Base-by-base conservation (phyloP, 2,329 filamentous ascomycete genomes). In the Hymenoscyphus occultus region DNA sequence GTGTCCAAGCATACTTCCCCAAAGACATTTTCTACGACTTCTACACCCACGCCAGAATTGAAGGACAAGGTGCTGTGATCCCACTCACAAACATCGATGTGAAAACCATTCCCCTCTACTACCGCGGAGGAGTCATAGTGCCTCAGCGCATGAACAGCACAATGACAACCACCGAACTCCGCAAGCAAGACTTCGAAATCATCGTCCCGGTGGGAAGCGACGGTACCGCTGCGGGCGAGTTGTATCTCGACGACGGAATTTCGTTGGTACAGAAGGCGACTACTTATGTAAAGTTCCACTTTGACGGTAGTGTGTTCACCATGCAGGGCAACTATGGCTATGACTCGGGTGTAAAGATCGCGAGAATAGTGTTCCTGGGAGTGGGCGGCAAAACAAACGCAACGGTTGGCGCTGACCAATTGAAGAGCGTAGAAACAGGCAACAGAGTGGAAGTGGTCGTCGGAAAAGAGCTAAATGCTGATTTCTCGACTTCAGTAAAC, bases 191-290 rank as follows among this genome's bases (percentile, higher is more conserved):
- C 69, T 94, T 94, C 78, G 83, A 88, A 74, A 78, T 96, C 60
- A 72, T 94, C 42, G 82, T 96, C 56, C 88, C 91, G 0, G 82
- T 90, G 0, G 86, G 83, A 5, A 72, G 74, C 0, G 79, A 89
- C 61, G 90, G 88, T 2, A 84, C 78, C 6, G 92, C 92, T 0
- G 76, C 74, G 1, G 92, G 92, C 0, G 80, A 81, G 61, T 79
- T 95, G 64, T 95, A 93, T 74, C 78, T 95, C 5, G 92, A 95
- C 70, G 91, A 96, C 67, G 92, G 92, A 9, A 86, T 87, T 65
- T 87, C 83, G 32, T 71, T 93, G 60, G 78, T 84, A 65, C 90
- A 90, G 76, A 67, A 77, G 2, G 75, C 71, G 0, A 84, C 81
- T n/a, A 85, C 82, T 6, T 78, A 84, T 63, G 80, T 93, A 61